A percentile compares a stretch with the other conserved stretches of the same genome.
phyloP scores from a whole-genome alignment of 1,284 basidiomycete species.

The Moesziomyces parantarcticus region DNA sequence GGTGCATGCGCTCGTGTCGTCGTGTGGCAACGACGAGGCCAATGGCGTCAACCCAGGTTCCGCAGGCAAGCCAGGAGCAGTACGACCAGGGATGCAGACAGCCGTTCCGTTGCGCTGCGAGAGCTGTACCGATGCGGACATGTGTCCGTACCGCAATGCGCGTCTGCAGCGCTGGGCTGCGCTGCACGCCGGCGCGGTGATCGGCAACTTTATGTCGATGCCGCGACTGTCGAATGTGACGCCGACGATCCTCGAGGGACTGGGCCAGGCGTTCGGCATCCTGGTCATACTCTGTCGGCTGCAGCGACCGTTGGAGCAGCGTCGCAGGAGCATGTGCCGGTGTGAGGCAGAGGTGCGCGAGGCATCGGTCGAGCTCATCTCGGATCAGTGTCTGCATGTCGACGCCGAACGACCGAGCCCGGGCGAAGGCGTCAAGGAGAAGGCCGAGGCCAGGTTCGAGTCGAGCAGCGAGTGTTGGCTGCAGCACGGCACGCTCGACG shows the following conservation, averaged over 20 bases:
- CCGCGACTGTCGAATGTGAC: slow-evolving; percentile 38
- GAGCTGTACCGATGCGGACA: slow-evolving; percentile 20
- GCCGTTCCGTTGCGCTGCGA: slow-evolving; percentile 27
- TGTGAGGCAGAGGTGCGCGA: slow-evolving; percentile 29
- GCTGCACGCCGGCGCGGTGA: slow-evolving; percentile 39
- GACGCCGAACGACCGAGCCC: slow-evolving; percentile 32
- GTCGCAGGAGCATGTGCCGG: slow-evolving; percentile 13
- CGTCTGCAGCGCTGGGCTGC: slow-evolving; percentile 41
- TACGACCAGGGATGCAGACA: slow-evolving; percentile 7
- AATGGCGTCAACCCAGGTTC: background rate
- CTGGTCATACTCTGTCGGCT: slow-evolving; percentile 42
- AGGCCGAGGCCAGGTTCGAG: slow-evolving; percentile 9
- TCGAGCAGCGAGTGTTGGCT: slow-evolving; percentile 33
- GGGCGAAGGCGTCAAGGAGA: background rate
- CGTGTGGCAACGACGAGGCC: slow-evolving; percentile 25
- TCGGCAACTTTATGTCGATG: slow-evolving; percentile 45
- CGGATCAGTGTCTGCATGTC: slow-evolving; percentile 40
- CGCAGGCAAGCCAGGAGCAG: background rate
- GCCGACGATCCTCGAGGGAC: slow-evolving; percentile 38
- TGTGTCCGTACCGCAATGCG: slow-evolving; percentile 34
- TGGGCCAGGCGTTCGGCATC: slow-evolving; percentile 37
- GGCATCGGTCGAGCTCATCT: slow-evolving; percentile 22
- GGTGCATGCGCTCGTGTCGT: slow-evolving; percentile 28
- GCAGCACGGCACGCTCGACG: slow-evolving; percentile 39
- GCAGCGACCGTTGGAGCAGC: slow-evolving; percentile 6